These are phyloP conservation scores for Cadophora sp. DNA, from an alignment of 2,329 filamentous ascomycete species.

Conservation along the genomic window DNA sequence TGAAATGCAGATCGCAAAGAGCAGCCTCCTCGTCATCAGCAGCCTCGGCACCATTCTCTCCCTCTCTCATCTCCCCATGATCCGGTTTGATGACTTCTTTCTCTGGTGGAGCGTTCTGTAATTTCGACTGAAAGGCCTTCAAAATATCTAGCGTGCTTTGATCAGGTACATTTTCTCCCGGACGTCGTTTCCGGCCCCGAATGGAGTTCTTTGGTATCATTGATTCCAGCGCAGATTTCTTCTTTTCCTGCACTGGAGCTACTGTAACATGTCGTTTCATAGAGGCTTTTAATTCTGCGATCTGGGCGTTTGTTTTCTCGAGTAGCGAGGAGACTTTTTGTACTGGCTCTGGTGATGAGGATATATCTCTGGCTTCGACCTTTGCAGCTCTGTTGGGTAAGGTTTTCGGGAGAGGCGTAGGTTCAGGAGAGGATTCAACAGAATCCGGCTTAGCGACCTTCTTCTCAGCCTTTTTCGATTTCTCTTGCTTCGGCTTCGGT, in stretches of 20 bases:
- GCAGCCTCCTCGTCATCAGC: slow-evolving; percentile 71
- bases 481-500: slow-evolving; percentile 37
- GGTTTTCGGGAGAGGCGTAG: slow-evolving; percentile 43
- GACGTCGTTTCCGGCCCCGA: slow-evolving; percentile 72
- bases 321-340: slow-evolving; percentile 53
- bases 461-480: slow-evolving; percentile 44
- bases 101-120: slow-evolving; percentile 62
- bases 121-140: slow-evolving; percentile 78
- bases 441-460: slow-evolving; percentile 44
- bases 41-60: slow-evolving; percentile 42
- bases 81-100: slow-evolving; percentile 45
- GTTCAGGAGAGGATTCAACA: slow-evolving; percentile 49
- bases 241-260: slow-evolving; percentile 60
- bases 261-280: slow-evolving; percentile 71
- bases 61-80: slow-evolving; percentile 37
- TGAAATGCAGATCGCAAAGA: slow-evolving; percentile 94
- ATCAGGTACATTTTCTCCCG: slow-evolving; percentile 63
- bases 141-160: slow-evolving; percentile 73
- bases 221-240: slow-evolving; percentile 72
- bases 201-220: slow-evolving; percentile 78
- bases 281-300: slow-evolving; percentile 79
- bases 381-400: slow-evolving; percentile 42
- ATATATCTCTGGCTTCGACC: slow-evolving; percentile 43
- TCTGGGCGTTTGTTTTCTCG: slow-evolving; percentile 79
- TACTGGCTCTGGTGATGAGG: slow-evolving; percentile 49